A percentile compares a stretch with the other conserved stretches of the same genome.
These are phyloP conservation scores for Scorias spongiosa DNA, from an alignment of 2,329 filamentous ascomycete genomes.

Conservation along the genomic window DNA sequence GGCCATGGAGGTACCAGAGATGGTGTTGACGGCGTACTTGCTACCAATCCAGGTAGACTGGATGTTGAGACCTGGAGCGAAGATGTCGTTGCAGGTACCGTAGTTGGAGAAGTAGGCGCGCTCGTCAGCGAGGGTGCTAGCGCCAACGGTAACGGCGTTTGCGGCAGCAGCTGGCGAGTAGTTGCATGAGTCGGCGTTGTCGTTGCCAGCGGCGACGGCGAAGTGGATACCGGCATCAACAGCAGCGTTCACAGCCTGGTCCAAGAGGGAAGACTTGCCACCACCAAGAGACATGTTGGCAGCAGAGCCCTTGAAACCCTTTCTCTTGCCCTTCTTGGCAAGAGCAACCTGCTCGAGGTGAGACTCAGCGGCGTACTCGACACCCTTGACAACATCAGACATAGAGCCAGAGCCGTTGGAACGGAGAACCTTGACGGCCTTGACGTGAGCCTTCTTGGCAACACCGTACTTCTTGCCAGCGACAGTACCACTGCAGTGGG, in stretches of 20 bases:
- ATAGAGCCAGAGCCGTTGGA: slow-evolving; percentile 97
- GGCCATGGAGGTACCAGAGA: slow-evolving; percentile 98
- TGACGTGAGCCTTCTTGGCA: slow-evolving; percentile 94
- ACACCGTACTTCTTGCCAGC: slow-evolving; percentile 98
- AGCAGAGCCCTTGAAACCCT: slow-evolving; percentile 97
- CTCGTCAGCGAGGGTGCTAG: slow-evolving; percentile 82
- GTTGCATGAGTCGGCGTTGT: slow-evolving; percentile 97
- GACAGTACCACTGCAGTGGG: slow-evolving; percentile 96
- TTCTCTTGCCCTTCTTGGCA: slow-evolving; percentile 73
- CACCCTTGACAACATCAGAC: slow-evolving; percentile 97
- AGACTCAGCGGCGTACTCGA: slow-evolving; percentile 77
- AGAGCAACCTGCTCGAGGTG: slow-evolving; percentile 62
- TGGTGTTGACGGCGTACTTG: slow-evolving; percentile 93
- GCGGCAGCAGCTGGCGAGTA: slow-evolving; percentile 91
- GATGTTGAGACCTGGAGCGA: slow-evolving; percentile 92
- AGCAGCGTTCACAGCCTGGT: slow-evolving; percentile 84
- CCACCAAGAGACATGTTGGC: slow-evolving; percentile 99
- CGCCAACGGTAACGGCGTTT: slow-evolving; percentile 90
- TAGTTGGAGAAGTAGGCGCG: slow-evolving; percentile 99
- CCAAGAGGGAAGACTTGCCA: slow-evolving; percentile 86
- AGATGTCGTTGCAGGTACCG: slow-evolving; percentile 98
- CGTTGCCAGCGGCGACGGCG: slow-evolving; percentile 93
- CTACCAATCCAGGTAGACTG: slow-evolving; percentile 96
- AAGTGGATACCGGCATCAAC: slow-evolving; percentile 90
- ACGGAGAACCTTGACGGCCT: slow-evolving; percentile 94